Conservation (phyloP, 2,329 filamentous ascomycete genomes). For the Hypoxylon sp. region DNA sequence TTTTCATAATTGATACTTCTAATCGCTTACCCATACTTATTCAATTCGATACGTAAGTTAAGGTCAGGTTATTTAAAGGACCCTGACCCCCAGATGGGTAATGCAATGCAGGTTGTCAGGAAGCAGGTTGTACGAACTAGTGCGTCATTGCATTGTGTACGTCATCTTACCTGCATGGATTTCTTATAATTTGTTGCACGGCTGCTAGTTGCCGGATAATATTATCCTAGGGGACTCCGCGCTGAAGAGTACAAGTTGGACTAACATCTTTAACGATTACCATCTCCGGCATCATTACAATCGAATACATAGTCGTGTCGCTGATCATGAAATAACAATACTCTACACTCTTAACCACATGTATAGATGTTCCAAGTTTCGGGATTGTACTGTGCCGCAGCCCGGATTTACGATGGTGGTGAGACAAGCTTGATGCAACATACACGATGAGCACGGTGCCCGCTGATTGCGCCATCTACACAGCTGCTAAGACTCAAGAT, state of each 20-base stretch:
- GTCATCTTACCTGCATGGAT: slow-evolving; percentile 46
- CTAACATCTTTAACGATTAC: not conserved
- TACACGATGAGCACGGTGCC: slow-evolving; percentile 15
- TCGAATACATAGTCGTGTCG: not conserved
- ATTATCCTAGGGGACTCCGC: slow-evolving; percentile 26
- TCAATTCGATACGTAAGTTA: slow-evolving; percentile 14
- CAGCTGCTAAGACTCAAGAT: slow-evolving; percentile 7
- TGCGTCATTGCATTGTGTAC: slow-evolving; percentile 46
- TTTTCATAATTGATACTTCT: slow-evolving; percentile 5
- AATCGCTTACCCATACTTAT: not conserved
- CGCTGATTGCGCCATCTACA: slow-evolving; percentile 16
- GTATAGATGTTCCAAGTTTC: slow-evolving; percentile 1
- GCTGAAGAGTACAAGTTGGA: slow-evolving; percentile 12
- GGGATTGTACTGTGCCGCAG: not conserved
- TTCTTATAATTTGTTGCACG: slow-evolving; percentile 31
- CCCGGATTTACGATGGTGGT: not conserved
- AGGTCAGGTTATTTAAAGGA: slow-evolving; percentile 12
- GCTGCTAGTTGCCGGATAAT: slow-evolving; percentile 32
- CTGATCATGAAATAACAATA: slow-evolving; percentile 3
- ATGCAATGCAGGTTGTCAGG: slow-evolving; percentile 36
- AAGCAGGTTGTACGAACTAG: slow-evolving; percentile 28
- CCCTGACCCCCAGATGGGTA: slow-evolving; percentile 5
- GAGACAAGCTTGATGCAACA: slow-evolving; percentile 14
- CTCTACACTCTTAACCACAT: slow-evolving; percentile 2
- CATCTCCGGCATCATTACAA: not conserved